phyloP scores from a whole-genome alignment of 2,329 filamentous ascomycete genomes.

The Magnaporthiopsis poae region DNA sequence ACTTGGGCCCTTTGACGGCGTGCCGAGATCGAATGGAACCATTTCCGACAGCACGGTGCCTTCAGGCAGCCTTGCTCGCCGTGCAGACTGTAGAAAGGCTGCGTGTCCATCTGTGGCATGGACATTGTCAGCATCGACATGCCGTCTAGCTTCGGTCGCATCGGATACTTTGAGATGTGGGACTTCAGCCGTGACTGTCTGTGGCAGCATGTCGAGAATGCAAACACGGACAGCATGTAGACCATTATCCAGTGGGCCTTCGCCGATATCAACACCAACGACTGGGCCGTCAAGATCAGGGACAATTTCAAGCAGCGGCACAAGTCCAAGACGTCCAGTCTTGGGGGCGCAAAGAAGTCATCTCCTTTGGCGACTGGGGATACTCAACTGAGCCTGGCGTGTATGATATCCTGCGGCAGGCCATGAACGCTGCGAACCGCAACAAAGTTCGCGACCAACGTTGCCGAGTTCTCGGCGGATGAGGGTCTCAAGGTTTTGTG shows the following conservation, averaged over 20 bases:
- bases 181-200: slow-evolving; percentile 23
- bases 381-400: slow-evolving; percentile 28
- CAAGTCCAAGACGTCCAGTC: slow-evolving; percentile 23
- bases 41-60: not conserved
- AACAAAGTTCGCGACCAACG: slow-evolving; percentile 8
- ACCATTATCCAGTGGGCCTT: slow-evolving; percentile 23
- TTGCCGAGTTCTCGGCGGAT: slow-evolving; percentile 9
- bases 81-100: not conserved
- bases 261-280: slow-evolving; percentile 17
- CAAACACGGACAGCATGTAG: slow-evolving; percentile 16
- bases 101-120: too few species aligned
- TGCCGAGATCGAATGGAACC: not conserved
- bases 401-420: slow-evolving; percentile 26
- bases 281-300: slow-evolving; percentile 15
- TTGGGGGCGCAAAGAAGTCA: slow-evolving; percentile 23
- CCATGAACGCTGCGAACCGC: slow-evolving; percentile 10
- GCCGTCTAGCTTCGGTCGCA: slow-evolving; percentile 10
- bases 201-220: slow-evolving; percentile 21
- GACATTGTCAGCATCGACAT: too few species aligned
- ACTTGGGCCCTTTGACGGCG: not conserved
- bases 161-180: slow-evolving; percentile 29
- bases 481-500: slow-evolving; percentile 9
- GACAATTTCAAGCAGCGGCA: slow-evolving; percentile 10
- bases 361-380: slow-evolving; percentile 36
- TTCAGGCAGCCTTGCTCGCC: not conserved